Base-by-base conservation (phyloP, 129 eudicot genomes). In the Scalesia atractyloides region DNA sequence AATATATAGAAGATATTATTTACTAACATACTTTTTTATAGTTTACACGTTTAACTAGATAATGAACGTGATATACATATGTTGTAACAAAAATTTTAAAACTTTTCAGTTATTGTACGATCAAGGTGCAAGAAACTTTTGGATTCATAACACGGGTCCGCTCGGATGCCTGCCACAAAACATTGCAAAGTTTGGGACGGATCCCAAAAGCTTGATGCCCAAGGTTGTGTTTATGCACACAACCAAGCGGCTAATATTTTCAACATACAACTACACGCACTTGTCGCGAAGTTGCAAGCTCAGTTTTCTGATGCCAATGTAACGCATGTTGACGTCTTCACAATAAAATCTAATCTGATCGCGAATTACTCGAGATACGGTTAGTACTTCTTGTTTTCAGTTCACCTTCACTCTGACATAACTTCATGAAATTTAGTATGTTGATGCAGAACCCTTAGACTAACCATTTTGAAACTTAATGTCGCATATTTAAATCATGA, bases 91-190 rank as follows among this genome's bases (percentile, higher is more conserved):
- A n/a, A 54, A 39, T 50, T 5, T 41, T 80, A 7, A 24, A 60
- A 22, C 68, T 18, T 37, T 69, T 16, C 84, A 93, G 98, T 72
- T 72, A 60, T 76, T 93, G 63, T 89, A 93, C 16, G 89, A 87
- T 41, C 72, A 82, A 69, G 96, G 97, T 48, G 98, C 84, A 46
- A 86, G 90, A 75, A 85, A 79, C 52, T 89, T 87, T 65, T 93
- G 98, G 98, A 84, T 93, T 70, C 98, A 93, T 73, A 93, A 87
- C 80, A 90, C 96, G 0, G 98, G 98, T 15, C 98, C 97, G 1
- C 85, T 93, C 4, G 97, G 98, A 5, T 93, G 98, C 80, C 71
- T 93, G 74, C 73, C 97, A 9, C 92, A 87, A 66, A 86, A 85
- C 62, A 83, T 93, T 24, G 97, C 82, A 4, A 86, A 76, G 69